Evolutionary conservation across 2,329 filamentous ascomycete species (phyloP), one percentile per base, ranked within the genome.

Genomic region (Sclerotinia subarctica): DNA sequence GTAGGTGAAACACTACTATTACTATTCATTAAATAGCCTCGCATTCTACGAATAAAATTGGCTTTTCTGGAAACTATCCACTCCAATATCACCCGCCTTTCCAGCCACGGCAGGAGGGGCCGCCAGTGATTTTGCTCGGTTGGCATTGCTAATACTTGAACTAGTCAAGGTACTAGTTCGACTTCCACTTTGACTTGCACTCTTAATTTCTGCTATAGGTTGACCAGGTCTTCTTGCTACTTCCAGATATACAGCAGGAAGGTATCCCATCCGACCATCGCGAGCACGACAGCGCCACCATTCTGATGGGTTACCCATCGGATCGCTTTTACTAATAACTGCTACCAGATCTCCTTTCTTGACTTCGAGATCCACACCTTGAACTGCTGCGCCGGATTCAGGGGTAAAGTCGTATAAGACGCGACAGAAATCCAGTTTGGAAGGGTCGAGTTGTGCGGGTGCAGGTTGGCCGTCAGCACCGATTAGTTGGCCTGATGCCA

Each of bases 221-320:
- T 82, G 81, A 29, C 81, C 82, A 0, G 86, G 83, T 63, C 84
- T 81, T 74, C 84, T 83, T 35, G 87, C 82, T 60, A 95, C 86
- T 79, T 97, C 93, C 38, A 99, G 85, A 76, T 97, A 99, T 1
- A 93, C 94, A 1, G 90, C 88, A 2, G 96, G 95, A 7, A 99
- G 84, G 77, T 98, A 99, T 10, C 95, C 95, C 74, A 97, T 89
- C 35, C 93, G 86, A 57, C 93, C 94, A 77, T 98, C 93, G 70
- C 95, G 86, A 19, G 94, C 91, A 67, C 95, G 87, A 80, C 96
- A 99, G 72, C 90, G 88, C 95, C 95, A 99, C 95, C 95, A 99
- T 77, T 99, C 94, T 64, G 91, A 95, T 5, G 93, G 88, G 74
- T 95, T 93, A 54, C 95, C 95, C 76, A 94, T 87, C 0, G 95